These are phyloP conservation scores for Colletotrichum brevisporum DNA, from an alignment of 2,329 filamentous ascomycete genomes.

Conservation along the genomic window DNA sequence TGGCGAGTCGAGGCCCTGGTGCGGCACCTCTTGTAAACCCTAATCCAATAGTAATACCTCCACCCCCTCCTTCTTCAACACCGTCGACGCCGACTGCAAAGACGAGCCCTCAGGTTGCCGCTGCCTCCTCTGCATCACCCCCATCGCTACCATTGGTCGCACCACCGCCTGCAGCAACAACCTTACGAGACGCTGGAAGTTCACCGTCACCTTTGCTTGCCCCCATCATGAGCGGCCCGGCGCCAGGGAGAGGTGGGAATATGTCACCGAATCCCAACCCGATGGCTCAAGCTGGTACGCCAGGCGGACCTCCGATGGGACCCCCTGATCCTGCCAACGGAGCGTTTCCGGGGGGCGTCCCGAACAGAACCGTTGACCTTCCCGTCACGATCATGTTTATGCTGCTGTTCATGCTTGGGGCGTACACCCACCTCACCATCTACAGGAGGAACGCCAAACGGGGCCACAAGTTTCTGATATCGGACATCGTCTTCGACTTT, in stretches of 20 bases:
- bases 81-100: not conserved
- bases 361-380: slow-evolving; percentile 42
- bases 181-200: not conserved
- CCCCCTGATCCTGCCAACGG: slow-evolving; percentile 31
- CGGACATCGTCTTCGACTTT: slow-evolving; percentile 53
- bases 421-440: slow-evolving; percentile 44
- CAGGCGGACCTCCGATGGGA: slow-evolving; percentile 21
- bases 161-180: slow-evolving; percentile 6
- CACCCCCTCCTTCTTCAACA: not conserved
- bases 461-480: slow-evolving; percentile 56
- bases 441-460: slow-evolving; percentile 48
- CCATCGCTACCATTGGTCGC: not conserved
- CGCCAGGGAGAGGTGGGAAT: slow-evolving; percentile 9
- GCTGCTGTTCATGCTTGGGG: slow-evolving; percentile 44
- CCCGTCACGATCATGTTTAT: slow-evolving; percentile 46
- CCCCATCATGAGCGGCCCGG: slow-evolving; percentile 16
- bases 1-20: not conserved
- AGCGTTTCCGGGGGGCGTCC: slow-evolving; percentile 35
- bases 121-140: slow-evolving; percentile 13
- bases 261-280: not conserved
- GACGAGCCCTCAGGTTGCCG: not conserved
- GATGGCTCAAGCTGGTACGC: slow-evolving; percentile 14
- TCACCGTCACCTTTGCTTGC: not conserved
- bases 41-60: not conserved
- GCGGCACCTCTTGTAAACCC: slow-evolving; percentile 10